Evolutionary conservation across 2,329 filamentous ascomycete species (phyloP).

Genomic region (Apiospora phragmitis): DNA sequence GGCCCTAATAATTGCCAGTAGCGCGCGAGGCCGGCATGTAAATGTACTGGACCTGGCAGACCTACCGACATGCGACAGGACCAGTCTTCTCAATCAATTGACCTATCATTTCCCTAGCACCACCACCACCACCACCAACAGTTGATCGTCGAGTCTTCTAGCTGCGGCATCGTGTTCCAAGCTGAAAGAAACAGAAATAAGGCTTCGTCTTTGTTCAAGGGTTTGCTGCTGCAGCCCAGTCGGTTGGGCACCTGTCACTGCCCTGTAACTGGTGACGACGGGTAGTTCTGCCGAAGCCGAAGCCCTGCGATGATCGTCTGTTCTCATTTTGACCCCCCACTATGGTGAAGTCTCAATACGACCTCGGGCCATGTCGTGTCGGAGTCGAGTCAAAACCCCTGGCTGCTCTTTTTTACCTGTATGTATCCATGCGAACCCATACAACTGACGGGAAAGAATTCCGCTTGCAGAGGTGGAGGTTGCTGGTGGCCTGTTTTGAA

Average conservation of each 20-base stretch:
- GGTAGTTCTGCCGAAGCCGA: background rate
- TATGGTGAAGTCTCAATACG: background rate
- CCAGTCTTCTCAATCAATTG: background rate
- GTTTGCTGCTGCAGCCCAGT: too few relatives aligned
- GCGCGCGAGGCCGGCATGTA: too few relatives aligned
- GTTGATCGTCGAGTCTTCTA: background rate
- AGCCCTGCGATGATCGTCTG: background rate
- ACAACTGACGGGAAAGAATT: background rate
- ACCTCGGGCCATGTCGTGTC: constrained; percentile 6
- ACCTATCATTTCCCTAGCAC: background rate
- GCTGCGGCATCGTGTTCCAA: too few relatives aligned
- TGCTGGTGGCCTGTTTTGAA: background rate
- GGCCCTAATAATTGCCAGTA: background rate
- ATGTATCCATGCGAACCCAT: background rate
- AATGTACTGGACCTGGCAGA: too few relatives aligned
- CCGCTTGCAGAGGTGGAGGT: background rate
- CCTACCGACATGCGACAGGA: background rate
- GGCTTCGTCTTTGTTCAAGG: too few relatives aligned
- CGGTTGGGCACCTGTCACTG: too few relatives aligned
- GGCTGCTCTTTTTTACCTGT: background rate
- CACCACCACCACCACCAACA: background rate
- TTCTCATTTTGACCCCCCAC: constrained; percentile 3
- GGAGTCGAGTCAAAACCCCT: constrained; percentile 1
- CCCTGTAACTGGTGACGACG: background rate
- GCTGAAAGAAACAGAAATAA: too few relatives aligned